Conservation (phyloP, 129 eudicot genomes). For the Artemisia tridentata region DNA sequence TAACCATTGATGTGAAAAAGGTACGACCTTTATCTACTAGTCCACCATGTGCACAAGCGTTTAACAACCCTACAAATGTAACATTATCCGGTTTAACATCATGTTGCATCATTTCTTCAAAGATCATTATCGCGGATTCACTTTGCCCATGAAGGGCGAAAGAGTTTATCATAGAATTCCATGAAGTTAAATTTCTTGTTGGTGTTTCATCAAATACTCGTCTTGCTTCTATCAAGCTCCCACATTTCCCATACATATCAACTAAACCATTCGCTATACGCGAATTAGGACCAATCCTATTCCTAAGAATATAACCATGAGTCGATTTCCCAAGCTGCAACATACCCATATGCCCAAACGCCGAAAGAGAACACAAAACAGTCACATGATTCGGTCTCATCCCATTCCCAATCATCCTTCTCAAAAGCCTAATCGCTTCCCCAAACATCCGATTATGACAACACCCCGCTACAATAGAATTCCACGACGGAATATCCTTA, state of each 20-base stretch:
- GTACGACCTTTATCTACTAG: constrained; percentile 57
- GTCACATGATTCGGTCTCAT: too few relatives aligned
- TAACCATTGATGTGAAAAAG: constrained; percentile 57
- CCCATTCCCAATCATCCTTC: too few relatives aligned
- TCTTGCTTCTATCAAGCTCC: constrained; percentile 62
- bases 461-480: too few relatives aligned
- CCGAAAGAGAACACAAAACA: too few relatives aligned
- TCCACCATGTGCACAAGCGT: constrained; percentile 87
- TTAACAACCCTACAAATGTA: constrained; percentile 67
- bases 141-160: constrained; percentile 60
- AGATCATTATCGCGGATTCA: constrained; percentile 44
- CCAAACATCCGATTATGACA: constrained; percentile 40
- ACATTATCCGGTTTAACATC: constrained; percentile 53
- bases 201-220: constrained; percentile 43
- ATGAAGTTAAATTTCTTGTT: constrained; percentile 50
- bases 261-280: constrained; percentile 53
- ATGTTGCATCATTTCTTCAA: constrained; percentile 51
- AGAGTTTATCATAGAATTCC: constrained; percentile 76
- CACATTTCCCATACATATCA: constrained; percentile 89
- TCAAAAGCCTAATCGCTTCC: too few relatives aligned
- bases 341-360: constrained; percentile 37
- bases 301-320: constrained; percentile 53
- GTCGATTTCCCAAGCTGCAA: constrained; percentile 71
- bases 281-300: constrained; percentile 39
- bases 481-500: too few relatives aligned